Evolutionary conservation across 192 early-diverging fungal species (phyloP), one percentile per base, ranked within the genome.

Genomic region (Geosiphon pyriformis): DNA sequence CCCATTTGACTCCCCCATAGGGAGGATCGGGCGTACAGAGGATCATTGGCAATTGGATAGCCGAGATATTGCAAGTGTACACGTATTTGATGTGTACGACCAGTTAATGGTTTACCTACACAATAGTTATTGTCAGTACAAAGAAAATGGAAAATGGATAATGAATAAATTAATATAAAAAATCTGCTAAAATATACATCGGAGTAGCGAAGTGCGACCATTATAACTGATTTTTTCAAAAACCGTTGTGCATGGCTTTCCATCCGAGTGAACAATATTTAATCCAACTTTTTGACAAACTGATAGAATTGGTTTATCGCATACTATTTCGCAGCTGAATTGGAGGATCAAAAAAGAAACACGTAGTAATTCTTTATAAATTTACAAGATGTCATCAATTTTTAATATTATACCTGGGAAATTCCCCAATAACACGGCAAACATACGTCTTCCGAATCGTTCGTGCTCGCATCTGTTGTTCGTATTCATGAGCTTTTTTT

Each of bases 21-120:
- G 0, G 85, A 82, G 10, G 68, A 52, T 72, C 86, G 84, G 52
- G 86, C 81, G 74, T 98, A 98, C 1, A 97, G 65, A 12, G 96
- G 96, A 68, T 98, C 96, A 68, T 98, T 97, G 22, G 89, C 92
- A 59, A 98, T 96, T 1, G 95, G 94, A 58, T 84, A 83, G 4
- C 96, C 96, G 0, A 98, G 81, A 68, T 85, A 94, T 76, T 94
- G 92, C 31, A 98, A 71, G 67, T 98, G 96, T 48, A 98, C 95
- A 32, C 96, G 87, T 65, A 98, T 97, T 77, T 98, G 96, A 62
- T 98, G 96, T 12, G 95, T 97, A 30, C 96, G 78, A 1, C 96
- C 96, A 0, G 95, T 96, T 18, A 91, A 70, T 1, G 96, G 96
- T 48, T 83, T 74, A 64, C 90, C 91, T 62, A 81, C n/a, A 25